Base-by-base conservation (phyloP, 345 rosid species). In the Lepidium africanum region DNA sequence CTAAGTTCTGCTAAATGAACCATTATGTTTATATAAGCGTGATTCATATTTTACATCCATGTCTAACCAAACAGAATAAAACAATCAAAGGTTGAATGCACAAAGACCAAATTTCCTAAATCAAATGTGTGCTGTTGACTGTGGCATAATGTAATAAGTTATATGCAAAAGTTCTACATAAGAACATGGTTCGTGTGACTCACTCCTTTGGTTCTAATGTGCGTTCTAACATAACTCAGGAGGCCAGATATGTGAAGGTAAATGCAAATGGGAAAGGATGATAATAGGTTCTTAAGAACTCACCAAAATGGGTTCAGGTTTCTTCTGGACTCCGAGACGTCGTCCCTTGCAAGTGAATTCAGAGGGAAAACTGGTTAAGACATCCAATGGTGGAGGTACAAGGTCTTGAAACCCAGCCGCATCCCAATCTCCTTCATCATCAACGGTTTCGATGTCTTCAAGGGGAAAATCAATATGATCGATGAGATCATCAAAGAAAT, bases 341-440 rank as follows among this genome's bases (percentile, higher is more conserved):
- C 60, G 77, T 43, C 63, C 72, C 10, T 71, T 75, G 48, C 70
- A 49, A 71, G 38, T 52, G 65, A 84, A 52, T 56, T 59, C 87
- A 14, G 84, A 74, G 5, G 86, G 46, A 21, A 84, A 76, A 56
- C 76, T 76, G 0, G 82, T 70, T 66, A 87, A 70, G n/a, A 83
- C 73, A 77, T 70, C 77, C 12, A 84, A 63, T 13, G 96, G 81
- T 4, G 97, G 91, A 23, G 92, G 87, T 49, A 83, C 85, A n/a
- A 93, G 80, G 69, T 70, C 63, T 61, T 82, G 79, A 72, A 93
- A 91, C 23, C 76, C 72, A 21, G 83, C 77, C 33, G 81, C 74
- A 66, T 73, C 82, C 98, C 92, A 87, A 69, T 87, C 91, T 51
- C 78, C 86, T 2, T 59, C 77, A 2, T 37, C 82, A 62, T 76